Evolutionary conservation across 768 basidiomycete genomes (phyloP), one percentile per base, ranked within the genome.

Genomic region (Serendipita sp.): DNA sequence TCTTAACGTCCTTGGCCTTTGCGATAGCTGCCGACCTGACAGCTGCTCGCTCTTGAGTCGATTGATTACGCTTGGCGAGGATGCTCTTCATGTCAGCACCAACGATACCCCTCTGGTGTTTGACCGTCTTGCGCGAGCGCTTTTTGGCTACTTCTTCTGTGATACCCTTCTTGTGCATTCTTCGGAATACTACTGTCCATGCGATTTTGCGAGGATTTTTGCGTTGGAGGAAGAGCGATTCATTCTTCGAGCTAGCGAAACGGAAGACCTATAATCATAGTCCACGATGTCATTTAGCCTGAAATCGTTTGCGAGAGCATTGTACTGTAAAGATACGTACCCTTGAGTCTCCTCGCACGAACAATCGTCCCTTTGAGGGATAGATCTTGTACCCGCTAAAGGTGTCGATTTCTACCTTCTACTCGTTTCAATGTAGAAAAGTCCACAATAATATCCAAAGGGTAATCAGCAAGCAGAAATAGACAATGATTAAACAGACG

Each of bases 191-290:
- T 71, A 80, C 78, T 44, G 95, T 98, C 95, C 95, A 98, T 68
- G 95, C 88, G 78, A 98, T 93, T 85, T 98, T 98, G 75, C 96
- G 91, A 63, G 96, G 96, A 82, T 99, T 98, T 82, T 99, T 99
- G 80, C 95, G 90, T 77, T 99, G 96, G 66, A 89, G 80, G 86
- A 98, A 98, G 69, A 99, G 88, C 67, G 95, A 97, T 67, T 93
- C 83, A 73, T 85, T 89, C 84, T 98, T 98, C 68, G 90, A 89
- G 74, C 76, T 80, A 70, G 86, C 81, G 79, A 98, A 98, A 76
- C 95, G 91, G 88, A 95, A 97, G 75, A 92, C 83, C 92, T 95
- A 72, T 3, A 23, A 41, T 13, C 30, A 36, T 32, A 16, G 15
- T 10, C 46, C 3, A 41, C 16, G 28, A 46, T 16, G 35, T n/a